Base-by-base conservation (phyloP, 2,329 filamentous ascomycete genomes). In the Berkeleyomyces basicola region DNA sequence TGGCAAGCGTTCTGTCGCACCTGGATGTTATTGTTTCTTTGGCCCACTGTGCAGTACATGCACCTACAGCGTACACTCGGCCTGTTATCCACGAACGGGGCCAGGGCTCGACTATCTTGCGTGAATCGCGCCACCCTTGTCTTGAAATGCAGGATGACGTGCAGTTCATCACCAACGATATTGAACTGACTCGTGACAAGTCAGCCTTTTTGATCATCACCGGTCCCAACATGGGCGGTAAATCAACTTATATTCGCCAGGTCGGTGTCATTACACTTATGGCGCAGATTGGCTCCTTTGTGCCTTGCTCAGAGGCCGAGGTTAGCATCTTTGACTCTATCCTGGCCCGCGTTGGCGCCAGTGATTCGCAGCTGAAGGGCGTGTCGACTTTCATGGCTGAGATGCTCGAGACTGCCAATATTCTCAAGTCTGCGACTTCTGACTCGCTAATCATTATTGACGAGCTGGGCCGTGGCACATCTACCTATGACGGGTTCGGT, bases 331-430 rank as follows among this genome's bases (percentile, higher is more conserved):
- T 96, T 72, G 93, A 99, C 75, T 93, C 90, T 66, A 96, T 99
- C 66, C 86, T 99, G 46, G 93, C 95, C 0, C 87, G 93, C 68
- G 93, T 99, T 0, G 93, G 95, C 49, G 95, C 93, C 5, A 93
- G 88, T 68, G 95, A 99, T 74, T 95, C 89, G 5, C 93, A 97
- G 73, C 85, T 99, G 66, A 97, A 97, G 75, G 93, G 93, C 43
- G 93, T 99, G 1, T 96, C 90, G 3, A 99, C 93, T 0, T 99
- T 99, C 74, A 99, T 99, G 95, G 93, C 93, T 1, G 93, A 99
- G 76, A 99, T 99, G 93, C 82, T 99, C 31, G 93, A 99, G 73
- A 99, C 93, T 1, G 90, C 93, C 67, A 97, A 97, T 72, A 99
- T 99, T 67, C 84, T 99, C 70, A 97, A 97, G 75, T 95, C 90